Base-by-base conservation (phyloP, 345 rosid genomes). In the Boechera retrofracta region DNA sequence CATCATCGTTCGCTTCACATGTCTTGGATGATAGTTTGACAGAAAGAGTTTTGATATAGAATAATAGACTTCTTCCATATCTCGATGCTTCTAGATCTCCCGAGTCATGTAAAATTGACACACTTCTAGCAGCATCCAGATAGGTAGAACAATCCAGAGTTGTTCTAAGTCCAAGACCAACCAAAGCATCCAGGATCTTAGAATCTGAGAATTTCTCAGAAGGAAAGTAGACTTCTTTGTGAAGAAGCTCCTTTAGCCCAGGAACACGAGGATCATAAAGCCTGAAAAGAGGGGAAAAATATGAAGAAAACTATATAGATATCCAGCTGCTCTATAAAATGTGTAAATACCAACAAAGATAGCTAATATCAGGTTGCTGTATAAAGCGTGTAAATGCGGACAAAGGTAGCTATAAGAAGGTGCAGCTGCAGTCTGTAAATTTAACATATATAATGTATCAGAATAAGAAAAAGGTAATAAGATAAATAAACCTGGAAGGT, bases 261-360 rank as follows among this genome's bases (percentile, higher is more conserved):
- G 87, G 87, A 67, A 88, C 79, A 29, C 93, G 94, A 80, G 98
- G 98, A 85, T 94, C 98, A 57, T 94, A 91, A 58, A 91, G 93
- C 88, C 98, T 94, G 92, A 47, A 80, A 86, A 84, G 78, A 81
- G 60, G 26, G 84, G 66, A 39, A 63, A 16, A 61, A 61, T 16
- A 61, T 32, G 66, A 59, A 59, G 21, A 26, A 13, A 60, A 16
- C 38, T 35, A 51, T 36, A 66, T 36, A 70, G 65, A 47, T n/a
- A 63, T 28, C 44, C 60, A 70, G 16, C 41, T 67, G 16, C 33
- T 39, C 13, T 18, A 77, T 52, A 58, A 31, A 71, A 33, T 41
- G 47, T 24, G 62, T 44, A 35, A 45, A 70, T 63, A 61, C 55
- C 42, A 66, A 35, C 55, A 72, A 66, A 72, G 38, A 72, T 29